These are phyloP conservation scores for Limtongia smithiae DNA, from an alignment of 805 yeast genomes.

Conservation along the genomic window DNA sequence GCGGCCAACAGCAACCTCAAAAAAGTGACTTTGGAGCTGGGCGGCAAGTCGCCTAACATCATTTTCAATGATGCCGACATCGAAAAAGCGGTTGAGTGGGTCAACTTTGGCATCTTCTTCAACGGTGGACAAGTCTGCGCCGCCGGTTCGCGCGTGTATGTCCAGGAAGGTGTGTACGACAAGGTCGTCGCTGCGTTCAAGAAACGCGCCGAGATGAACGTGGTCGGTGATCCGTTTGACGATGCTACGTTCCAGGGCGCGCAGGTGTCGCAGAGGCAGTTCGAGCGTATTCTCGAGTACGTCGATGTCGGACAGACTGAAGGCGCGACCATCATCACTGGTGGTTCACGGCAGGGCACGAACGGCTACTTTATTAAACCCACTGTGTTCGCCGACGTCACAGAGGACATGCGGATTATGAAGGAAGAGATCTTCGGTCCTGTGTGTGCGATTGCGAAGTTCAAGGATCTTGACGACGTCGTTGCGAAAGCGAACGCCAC, in stretches of 20 bases:
- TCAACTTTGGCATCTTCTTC: slow-evolving; percentile 78
- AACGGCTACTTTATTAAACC: slow-evolving; percentile 54
- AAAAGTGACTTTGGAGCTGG: slow-evolving; percentile 88
- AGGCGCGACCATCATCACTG: slow-evolving; percentile 78
- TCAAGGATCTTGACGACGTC: slow-evolving; percentile 76
- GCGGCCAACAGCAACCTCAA: slow-evolving; percentile 79
- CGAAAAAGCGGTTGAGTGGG: slow-evolving; percentile 67
- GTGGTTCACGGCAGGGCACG: slow-evolving; percentile 72
- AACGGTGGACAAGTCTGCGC: slow-evolving; percentile 95
- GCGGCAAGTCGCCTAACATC: slow-evolving; percentile 92
- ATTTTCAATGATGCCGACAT: slow-evolving; percentile 82
- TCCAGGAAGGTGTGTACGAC: slow-evolving; percentile 81
- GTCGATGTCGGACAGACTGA: slow-evolving; percentile 72
- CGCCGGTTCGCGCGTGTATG: slow-evolving; percentile 87
- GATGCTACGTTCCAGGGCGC: slow-evolving; percentile 82
- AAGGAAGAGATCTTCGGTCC: slow-evolving; percentile 94
- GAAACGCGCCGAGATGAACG: slow-evolving; percentile 46
- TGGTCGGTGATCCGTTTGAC: slow-evolving; percentile 80
- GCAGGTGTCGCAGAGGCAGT: slow-evolving; percentile 76
- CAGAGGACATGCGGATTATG: slow-evolving; percentile 67
- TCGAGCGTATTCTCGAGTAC: slow-evolving; percentile 69
- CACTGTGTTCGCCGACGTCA: slow-evolving; percentile 79
- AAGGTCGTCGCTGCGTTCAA: slow-evolving; percentile 60
- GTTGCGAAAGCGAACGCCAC: slow-evolving; percentile 73
- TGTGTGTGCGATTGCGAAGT: slow-evolving; percentile 77